These are phyloP conservation scores for Usnea hakonensis DNA, from an alignment of 495 filamentous ascomycete genomes.

Conservation along the genomic window DNA sequence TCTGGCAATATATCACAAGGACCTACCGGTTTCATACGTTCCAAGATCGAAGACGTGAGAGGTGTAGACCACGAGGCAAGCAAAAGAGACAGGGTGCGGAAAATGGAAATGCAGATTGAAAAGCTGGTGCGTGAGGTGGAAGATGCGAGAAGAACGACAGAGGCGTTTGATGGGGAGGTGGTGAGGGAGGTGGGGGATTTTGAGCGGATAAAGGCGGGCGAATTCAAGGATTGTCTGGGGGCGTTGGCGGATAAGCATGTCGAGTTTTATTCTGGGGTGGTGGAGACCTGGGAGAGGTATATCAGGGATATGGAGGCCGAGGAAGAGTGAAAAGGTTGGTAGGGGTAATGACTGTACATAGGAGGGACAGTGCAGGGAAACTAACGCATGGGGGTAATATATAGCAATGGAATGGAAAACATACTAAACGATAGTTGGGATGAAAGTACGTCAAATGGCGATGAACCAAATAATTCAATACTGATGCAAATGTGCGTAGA, in stretches of 20 bases:
- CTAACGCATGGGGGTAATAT: neutral
- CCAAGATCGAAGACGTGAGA: constrained; percentile 92
- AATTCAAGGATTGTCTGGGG: constrained; percentile 82
- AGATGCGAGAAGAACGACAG: constrained; percentile 67
- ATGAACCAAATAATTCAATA: neutral
- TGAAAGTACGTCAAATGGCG: neutral
- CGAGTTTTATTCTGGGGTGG: constrained; percentile 70
- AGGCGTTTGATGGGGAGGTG: constrained; percentile 91
- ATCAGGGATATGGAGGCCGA: constrained; percentile 78
- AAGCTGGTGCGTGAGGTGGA: constrained; percentile 84
- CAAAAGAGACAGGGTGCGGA: constrained; percentile 74
- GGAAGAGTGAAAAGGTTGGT: constrained; percentile 23
- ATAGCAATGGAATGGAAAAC: neutral
- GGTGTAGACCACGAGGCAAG: constrained; percentile 94
- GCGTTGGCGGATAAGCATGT: constrained; percentile 78
- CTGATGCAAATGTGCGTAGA: neutral
- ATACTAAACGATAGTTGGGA: neutral
- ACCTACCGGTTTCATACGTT: constrained; percentile 82
- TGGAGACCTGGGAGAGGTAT: constrained; percentile 85
- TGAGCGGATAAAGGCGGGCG: constrained; percentile 87
- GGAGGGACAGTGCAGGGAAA: neutral
- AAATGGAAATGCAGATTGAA: constrained; percentile 85
- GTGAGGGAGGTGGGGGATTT: constrained; percentile 88
- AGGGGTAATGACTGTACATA: constrained; percentile 1
- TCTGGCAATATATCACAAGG: constrained; percentile 52